Base-by-base conservation (phyloP, 1,284 basidiomycete species). In the Leccinum olivaceoglutinosum region DNA sequence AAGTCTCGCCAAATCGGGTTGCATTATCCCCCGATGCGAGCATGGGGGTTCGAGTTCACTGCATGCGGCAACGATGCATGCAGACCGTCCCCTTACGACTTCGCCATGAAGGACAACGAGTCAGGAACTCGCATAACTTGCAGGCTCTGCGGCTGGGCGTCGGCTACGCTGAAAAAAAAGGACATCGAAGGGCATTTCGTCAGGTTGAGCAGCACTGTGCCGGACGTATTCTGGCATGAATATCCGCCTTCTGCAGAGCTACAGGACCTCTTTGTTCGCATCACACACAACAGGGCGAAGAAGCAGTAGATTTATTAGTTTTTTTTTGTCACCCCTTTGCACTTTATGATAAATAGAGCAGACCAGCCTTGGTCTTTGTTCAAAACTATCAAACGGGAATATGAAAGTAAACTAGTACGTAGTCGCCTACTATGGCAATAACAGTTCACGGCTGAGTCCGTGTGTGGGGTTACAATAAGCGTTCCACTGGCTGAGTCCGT, bases 171-270 rank as follows among this genome's bases (percentile, higher is more conserved):
- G 16, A 57, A 25, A 14, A 16, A 11, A 5, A 34, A 29, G 1
- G 46, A 63, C 5, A 6, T 29, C 2, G 5, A 39, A 2, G 55
- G 46, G 0, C 2, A 21, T n/a, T 8, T 63, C 4, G 39, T 16
- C 11, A 25, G 34, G 6, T 2, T 59, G 6, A 59, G 32, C 12
- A 60, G 57, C 29, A 64, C 18, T 0, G 6, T 38, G 12, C 58
- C 58, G 3, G 10, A 64, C 8, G 39, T 64, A 4, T 63, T 16
- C 5, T 63, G 63, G 63, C 63, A 63, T 10, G 36, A 63, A 5
- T 63, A 63, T n/a, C 60, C 63, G 5, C 51, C 25, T 10, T 54
- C 51, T 18, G 12, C 25, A 14, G 21, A 16, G 18, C 51, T 54
- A 54, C 8, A 54, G 21, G 51, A 29, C 25, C 7, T 54, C 25